phyloP scores from a whole-genome alignment of 2,329 filamentous ascomycete species.

The Colletotrichum filicis region DNA sequence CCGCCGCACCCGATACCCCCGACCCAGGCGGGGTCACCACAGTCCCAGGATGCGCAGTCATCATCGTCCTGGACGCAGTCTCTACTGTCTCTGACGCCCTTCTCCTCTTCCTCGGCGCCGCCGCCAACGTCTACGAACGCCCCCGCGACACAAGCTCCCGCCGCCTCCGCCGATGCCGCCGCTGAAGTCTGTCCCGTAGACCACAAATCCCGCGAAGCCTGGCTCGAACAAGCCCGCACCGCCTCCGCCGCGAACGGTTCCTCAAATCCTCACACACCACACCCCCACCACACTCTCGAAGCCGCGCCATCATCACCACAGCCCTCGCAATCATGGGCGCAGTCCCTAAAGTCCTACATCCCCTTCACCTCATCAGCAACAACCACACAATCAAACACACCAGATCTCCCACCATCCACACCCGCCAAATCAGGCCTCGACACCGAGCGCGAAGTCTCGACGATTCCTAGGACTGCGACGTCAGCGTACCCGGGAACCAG shows the following conservation, averaged over 20 bases:
- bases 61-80: constrained; percentile 57
- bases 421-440: constrained; percentile 57
- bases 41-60: constrained; percentile 36
- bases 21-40: constrained; percentile 35
- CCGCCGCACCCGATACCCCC: constrained; percentile 38
- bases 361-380: constrained; percentile 50
- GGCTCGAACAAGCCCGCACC: constrained; percentile 77
- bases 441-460: constrained; percentile 78
- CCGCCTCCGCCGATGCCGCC: constrained; percentile 34
- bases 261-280: constrained; percentile 40
- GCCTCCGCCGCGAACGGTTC: constrained; percentile 52
- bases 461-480: constrained; percentile 75
- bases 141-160: constrained; percentile 29
- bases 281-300: constrained; percentile 16
- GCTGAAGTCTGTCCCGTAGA: constrained; percentile 82
- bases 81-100: constrained; percentile 53
- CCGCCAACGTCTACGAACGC: constrained; percentile 11
- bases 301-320: constrained; percentile 9
- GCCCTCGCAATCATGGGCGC: constrained; percentile 54
- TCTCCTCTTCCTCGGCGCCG: constrained; percentile 43
- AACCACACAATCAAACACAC: constrained; percentile 11
- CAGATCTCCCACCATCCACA: constrained; percentile 26
- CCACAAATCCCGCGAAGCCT: constrained; percentile 86
- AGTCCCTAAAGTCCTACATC: constrained; percentile 54
- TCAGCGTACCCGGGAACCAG: constrained; percentile 44